Percentiles rank a stretch among this genome's conserved stretches.
phyloP scores from a whole-genome alignment of 495 filamentous ascomycete species.

The Tirmania nivea region DNA sequence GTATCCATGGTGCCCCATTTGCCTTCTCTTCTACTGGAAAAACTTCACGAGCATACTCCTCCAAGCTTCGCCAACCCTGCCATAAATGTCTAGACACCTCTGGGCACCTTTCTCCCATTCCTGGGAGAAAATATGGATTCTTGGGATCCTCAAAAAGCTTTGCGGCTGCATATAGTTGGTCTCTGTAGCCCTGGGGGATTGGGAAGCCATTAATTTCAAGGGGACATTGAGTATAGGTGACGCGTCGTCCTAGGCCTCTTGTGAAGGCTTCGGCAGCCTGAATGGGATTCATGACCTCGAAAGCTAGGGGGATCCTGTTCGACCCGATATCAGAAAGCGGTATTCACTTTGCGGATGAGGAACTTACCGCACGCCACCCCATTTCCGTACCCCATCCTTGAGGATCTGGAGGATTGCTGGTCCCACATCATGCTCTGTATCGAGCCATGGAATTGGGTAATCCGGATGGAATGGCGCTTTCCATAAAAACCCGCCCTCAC shows the following conservation, averaged over 20 bases:
- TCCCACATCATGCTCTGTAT: slow-evolving; percentile 90
- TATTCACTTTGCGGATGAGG: slow-evolving; percentile 5
- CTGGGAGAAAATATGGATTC: slow-evolving; percentile 50
- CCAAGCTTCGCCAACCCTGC: slow-evolving; percentile 76
- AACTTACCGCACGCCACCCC: slow-evolving; percentile 55
- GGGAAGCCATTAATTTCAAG: slow-evolving; percentile 60
- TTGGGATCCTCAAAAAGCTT: slow-evolving; percentile 36
- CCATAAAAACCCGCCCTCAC: slow-evolving; percentile 76
- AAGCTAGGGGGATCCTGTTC: slow-evolving; percentile 66
- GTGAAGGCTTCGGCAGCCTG: slow-evolving; percentile 66
- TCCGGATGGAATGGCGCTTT: slow-evolving; percentile 83
- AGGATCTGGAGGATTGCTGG: slow-evolving; percentile 87
- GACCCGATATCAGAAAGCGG: background rate
- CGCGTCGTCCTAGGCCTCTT: slow-evolving; percentile 51
- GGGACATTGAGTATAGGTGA: slow-evolving; percentile 51
- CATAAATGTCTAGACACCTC: slow-evolving; percentile 56
- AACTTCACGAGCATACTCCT: slow-evolving; percentile 88
- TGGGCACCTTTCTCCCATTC: slow-evolving; percentile 30
- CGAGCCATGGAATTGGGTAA: slow-evolving; percentile 79
- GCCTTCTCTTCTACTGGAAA: slow-evolving; percentile 86
- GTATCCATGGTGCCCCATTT: slow-evolving; percentile 64
- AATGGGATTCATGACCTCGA: slow-evolving; percentile 64
- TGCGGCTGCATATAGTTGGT: slow-evolving; percentile 57
- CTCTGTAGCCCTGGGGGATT: slow-evolving; percentile 71
- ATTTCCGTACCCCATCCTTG: slow-evolving; percentile 74